A percentile compares a stretch with the other conserved stretches of the same genome.
phyloP scores from a whole-genome alignment of 768 basidiomycete genomes.

The Suillus americanus region DNA sequence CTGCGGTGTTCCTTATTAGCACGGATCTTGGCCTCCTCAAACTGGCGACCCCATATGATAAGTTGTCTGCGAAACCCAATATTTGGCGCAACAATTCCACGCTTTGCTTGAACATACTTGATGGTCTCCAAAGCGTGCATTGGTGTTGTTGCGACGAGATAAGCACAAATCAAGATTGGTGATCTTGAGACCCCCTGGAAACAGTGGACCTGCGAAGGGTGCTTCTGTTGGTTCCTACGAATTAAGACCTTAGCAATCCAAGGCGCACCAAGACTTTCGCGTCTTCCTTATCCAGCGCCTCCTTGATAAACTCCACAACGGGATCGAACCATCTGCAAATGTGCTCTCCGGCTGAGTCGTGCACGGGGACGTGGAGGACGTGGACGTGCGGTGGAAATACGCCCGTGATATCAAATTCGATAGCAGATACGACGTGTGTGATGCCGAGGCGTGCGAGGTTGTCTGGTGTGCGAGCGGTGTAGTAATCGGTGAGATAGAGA shows the following conservation, averaged over 20 bases:
- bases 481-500: conserved; percentile 64
- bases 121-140: conserved; percentile 58
- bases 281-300: conserved; percentile 42
- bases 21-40: conserved; percentile 24
- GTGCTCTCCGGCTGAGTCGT: conserved; percentile 40
- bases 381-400: conserved; percentile 34
- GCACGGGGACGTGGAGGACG: conserved; percentile 51
- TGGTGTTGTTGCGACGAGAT: conserved; percentile 51
- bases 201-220: conserved; percentile 63
- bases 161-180: conserved; percentile 74
- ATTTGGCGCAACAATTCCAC: conserved; percentile 65
- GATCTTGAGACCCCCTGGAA: conserved; percentile 74
- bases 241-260: not conserved
- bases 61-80: conserved; percentile 66
- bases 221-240: conserved; percentile 4
- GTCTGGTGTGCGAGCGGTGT: conserved; percentile 49
- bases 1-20: conserved; percentile 18
- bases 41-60: conserved; percentile 31
- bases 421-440: conserved; percentile 70
- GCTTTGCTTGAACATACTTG: conserved; percentile 51
- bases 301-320: conserved; percentile 53
- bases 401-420: conserved; percentile 42
- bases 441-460: conserved; percentile 58
- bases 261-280: conserved; percentile 50
- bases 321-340: conserved; percentile 45